A percentile compares a stretch with the other conserved stretches of the same genome.
These are phyloP conservation scores for Alopecurus myosuroides DNA, from an alignment of 176 grass and related monocot species.

Conservation along the genomic window DNA sequence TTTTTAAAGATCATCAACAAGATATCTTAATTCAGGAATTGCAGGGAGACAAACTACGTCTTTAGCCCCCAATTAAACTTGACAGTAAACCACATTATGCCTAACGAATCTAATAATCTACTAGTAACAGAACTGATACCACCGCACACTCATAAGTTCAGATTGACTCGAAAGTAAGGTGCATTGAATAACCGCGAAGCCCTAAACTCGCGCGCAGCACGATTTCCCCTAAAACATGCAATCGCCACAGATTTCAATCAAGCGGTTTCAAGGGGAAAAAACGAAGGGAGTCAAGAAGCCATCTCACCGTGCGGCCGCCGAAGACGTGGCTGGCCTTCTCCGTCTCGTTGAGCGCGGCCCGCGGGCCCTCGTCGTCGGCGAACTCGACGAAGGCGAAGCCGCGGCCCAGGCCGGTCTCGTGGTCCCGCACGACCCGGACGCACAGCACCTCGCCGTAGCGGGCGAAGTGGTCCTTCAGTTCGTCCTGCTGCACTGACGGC, in stretches of 20 bases:
- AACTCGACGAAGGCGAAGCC: constrained; percentile 78
- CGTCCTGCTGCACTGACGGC: neutral
- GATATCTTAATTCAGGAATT: neutral
- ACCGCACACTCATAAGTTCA: neutral
- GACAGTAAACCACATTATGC: neutral
- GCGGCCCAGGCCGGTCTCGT: constrained; percentile 18
- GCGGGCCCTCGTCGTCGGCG: constrained; percentile 16
- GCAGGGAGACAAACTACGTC: too few species aligned
- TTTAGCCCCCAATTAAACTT: neutral
- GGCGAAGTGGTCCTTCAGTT: constrained; percentile 42
- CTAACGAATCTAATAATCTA: neutral
- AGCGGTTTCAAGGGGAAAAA: neutral
- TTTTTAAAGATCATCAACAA: neutral
- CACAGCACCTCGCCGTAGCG: constrained; percentile 45
- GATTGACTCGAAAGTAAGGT: neutral
- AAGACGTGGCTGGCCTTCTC: constrained; percentile 36
- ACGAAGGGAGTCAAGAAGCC: too few species aligned
- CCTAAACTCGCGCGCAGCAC: neutral
- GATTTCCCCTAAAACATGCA: neutral
- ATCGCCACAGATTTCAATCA: neutral
- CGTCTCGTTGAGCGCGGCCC: constrained; percentile 28
- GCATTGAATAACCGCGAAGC: neutral
- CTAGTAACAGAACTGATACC: neutral
- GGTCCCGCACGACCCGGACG: constrained; percentile 30
- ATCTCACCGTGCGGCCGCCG: constrained; percentile 30